Conservation (phyloP, 1,284 basidiomycete genomes). For the Cerioporus squamosus region DNA sequence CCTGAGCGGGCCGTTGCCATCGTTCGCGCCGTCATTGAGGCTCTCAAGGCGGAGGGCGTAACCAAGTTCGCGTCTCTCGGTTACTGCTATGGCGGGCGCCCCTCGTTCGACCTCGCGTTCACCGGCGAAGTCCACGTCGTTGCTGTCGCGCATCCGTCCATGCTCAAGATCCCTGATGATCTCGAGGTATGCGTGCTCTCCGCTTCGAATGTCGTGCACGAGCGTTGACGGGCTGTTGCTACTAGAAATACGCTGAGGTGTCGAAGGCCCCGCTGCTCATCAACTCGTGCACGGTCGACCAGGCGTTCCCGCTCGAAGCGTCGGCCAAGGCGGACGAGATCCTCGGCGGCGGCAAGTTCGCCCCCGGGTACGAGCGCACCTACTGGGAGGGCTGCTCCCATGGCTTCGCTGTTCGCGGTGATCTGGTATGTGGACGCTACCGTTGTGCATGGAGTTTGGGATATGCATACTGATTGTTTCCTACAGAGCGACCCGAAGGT, state of each 20-base stretch:
- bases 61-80: conserved; percentile 61
- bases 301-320: conserved; percentile 51
- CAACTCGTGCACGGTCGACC: conserved; percentile 63
- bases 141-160: conserved; percentile 70
- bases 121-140: conserved; percentile 57
- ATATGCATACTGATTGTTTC: not conserved
- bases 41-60: conserved; percentile 62
- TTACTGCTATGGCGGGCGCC: conserved; percentile 67
- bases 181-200: conserved; percentile 48
- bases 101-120: conserved; percentile 65
- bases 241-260: conserved; percentile 50
- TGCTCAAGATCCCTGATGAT: conserved; percentile 59
- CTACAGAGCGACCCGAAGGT: conserved; percentile 35
- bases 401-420: conserved; percentile 53
- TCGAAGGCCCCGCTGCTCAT: conserved; percentile 63
- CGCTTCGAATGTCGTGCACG: no score
- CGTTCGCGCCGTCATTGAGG: conserved; percentile 60
- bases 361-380: conserved; percentile 46
- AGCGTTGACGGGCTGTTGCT: not conserved
- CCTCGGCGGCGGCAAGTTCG: conserved; percentile 55
- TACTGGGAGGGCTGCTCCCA: conserved; percentile 53
- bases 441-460: no score
- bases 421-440: conserved; percentile 32
- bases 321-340: conserved; percentile 57
- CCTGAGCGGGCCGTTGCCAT: conserved; percentile 46